A percentile compares a stretch with the other conserved stretches of the same genome.
Evolutionary conservation across 2,329 filamentous ascomycete species (phyloP).

Genomic region (Claviceps lovelessii): DNA sequence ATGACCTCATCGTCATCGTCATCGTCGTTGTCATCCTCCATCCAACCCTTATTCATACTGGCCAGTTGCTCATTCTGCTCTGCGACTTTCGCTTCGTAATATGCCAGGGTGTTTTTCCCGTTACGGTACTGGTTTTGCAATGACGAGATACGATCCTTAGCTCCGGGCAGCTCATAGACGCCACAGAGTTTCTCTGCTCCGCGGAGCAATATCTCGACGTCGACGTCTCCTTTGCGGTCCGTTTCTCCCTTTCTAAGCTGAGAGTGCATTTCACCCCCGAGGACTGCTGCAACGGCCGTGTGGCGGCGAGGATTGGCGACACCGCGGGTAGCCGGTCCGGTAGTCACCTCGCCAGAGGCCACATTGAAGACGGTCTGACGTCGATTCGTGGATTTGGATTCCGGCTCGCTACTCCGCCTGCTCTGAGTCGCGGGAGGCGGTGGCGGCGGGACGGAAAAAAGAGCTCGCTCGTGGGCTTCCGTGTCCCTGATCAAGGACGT

Average conservation of each 20-base stretch:
- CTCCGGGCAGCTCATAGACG: slow-evolving; percentile 74
- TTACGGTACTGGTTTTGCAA: slow-evolving; percentile 59
- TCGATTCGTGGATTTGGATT: slow-evolving; percentile 27
- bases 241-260: slow-evolving; percentile 50
- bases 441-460: slow-evolving; percentile 79
- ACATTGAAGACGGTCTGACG: slow-evolving; percentile 55
- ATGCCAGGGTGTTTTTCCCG: slow-evolving; percentile 57
- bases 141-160: slow-evolving; percentile 57
- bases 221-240: slow-evolving; percentile 50
- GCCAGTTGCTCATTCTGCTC: slow-evolving; percentile 63
- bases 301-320: slow-evolving; percentile 47
- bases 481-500: slow-evolving; percentile 90
- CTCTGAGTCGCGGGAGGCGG: slow-evolving; percentile 37
- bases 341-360: slow-evolving; percentile 46
- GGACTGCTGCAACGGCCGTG: slow-evolving; percentile 77
- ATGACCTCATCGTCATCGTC: slow-evolving; percentile 40
- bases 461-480: slow-evolving; percentile 81
- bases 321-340: slow-evolving; percentile 32
- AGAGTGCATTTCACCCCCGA: slow-evolving; percentile 76
- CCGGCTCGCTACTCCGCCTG: slow-evolving; percentile 22
- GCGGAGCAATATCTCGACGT: slow-evolving; percentile 70
- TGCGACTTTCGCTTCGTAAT: slow-evolving; percentile 67
- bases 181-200: slow-evolving; percentile 82
- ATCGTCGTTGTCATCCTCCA: slow-evolving; percentile 40
- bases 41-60: slow-evolving; percentile 52